Percentiles rank a stretch among this genome's conserved stretches.
These are phyloP conservation scores for Escovopsis sp. DNA, from an alignment of 2,329 filamentous ascomycete genomes.

Conservation along the genomic window DNA sequence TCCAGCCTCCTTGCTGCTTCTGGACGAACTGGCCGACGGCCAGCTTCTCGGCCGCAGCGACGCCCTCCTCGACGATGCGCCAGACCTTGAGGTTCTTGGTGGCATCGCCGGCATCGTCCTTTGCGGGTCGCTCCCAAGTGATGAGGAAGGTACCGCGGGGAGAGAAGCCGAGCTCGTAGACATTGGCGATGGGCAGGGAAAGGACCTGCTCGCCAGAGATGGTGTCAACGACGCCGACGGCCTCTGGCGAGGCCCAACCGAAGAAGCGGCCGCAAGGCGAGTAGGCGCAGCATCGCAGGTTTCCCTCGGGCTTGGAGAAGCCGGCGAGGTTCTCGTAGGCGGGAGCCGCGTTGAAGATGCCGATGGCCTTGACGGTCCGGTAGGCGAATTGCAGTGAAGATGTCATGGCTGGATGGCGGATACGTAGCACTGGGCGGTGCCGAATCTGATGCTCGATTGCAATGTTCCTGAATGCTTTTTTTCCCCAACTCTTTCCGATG, in stretches of 20 bases:
- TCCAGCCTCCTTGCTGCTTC: slow-evolving; percentile 91
- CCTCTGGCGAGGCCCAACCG: slow-evolving; percentile 81
- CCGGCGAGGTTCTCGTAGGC: slow-evolving; percentile 73
- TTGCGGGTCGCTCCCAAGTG: slow-evolving; percentile 87
- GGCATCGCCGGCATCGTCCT: slow-evolving; percentile 87
- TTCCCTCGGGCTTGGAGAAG: slow-evolving; percentile 80
- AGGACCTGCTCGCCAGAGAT: slow-evolving; percentile 61
- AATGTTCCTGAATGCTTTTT: slow-evolving; percentile 1
- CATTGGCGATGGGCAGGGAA: slow-evolving; percentile 62
- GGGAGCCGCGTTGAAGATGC: slow-evolving; percentile 81
- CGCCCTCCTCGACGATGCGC: slow-evolving; percentile 60
- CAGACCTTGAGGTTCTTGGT: slow-evolving; percentile 96
- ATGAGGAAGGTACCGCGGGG: slow-evolving; percentile 84
- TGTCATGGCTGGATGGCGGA: slow-evolving; percentile 63
- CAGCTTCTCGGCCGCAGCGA: slow-evolving; percentile 49
- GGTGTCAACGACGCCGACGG: slow-evolving; percentile 73
- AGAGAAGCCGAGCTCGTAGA: slow-evolving; percentile 91
- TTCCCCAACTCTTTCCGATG: slow-evolving; percentile 4
- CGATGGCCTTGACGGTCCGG: slow-evolving; percentile 93
- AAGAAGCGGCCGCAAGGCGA: slow-evolving; percentile 94
- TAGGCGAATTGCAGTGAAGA: slow-evolving; percentile 88
- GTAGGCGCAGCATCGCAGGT: slow-evolving; percentile 87
- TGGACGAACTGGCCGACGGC: slow-evolving; percentile 86
- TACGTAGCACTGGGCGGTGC: slow-evolving; percentile 4
- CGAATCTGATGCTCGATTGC: neutral